Evolutionary conservation across 768 basidiomycete species (phyloP).

Genomic region (Sistotremastrum suecicum): DNA sequence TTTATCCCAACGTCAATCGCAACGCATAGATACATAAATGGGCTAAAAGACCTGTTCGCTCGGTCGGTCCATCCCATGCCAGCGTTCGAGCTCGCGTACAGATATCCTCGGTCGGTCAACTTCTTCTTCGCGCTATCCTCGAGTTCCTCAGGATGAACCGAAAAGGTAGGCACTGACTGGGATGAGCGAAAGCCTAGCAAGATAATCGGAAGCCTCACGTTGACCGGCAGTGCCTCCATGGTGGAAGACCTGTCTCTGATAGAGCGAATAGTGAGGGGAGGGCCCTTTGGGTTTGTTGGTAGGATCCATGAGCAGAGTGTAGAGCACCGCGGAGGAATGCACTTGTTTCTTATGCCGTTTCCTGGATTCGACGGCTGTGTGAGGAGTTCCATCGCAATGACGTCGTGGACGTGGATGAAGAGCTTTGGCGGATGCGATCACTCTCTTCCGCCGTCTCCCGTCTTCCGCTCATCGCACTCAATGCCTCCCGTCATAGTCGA

Average conservation of each 20-base stretch:
- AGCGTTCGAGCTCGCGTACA: slow-evolving; percentile 39
- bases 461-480: too few species aligned
- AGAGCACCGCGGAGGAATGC: too few species aligned
- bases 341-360: too few species aligned
- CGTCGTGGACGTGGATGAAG: too few species aligned
- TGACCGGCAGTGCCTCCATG: slow-evolving; percentile 23
- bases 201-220: slow-evolving; percentile 13
- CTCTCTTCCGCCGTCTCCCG: too few species aligned
- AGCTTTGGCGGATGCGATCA: too few species aligned
- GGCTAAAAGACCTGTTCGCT: slow-evolving; percentile 25
- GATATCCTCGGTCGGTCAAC: slow-evolving; percentile 31
- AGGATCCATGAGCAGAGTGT: slow-evolving; percentile 24
- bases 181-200: not conserved
- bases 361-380: too few species aligned
- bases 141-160: slow-evolving; percentile 29
- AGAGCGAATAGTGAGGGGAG: slow-evolving; percentile 35
- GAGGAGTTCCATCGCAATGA: too few species aligned
- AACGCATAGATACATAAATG: not conserved
- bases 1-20: not conserved
- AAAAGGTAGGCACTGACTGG: slow-evolving; percentile 24
- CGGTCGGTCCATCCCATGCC: slow-evolving; percentile 37
- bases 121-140: slow-evolving; percentile 26
- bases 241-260: slow-evolving; percentile 35
- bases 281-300: slow-evolving; percentile 31
- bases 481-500: too few species aligned